Base-by-base conservation (phyloP, 169 alveolate genomes). In the Eimeria zaria region DNA sequence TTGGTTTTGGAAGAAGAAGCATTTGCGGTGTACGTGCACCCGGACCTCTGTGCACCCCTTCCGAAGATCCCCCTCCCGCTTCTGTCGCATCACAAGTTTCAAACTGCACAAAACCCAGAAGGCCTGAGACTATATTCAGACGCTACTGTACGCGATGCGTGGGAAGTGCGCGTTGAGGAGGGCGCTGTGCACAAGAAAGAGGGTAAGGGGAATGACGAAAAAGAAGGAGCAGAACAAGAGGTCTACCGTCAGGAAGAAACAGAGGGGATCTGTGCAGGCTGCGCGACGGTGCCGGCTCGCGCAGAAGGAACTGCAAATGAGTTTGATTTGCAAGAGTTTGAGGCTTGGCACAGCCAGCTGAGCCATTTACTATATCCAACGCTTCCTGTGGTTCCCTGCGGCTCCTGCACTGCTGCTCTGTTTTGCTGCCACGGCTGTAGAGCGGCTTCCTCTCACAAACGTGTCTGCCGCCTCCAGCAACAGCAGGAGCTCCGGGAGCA, bases 1-100 rank as follows among this genome's bases (percentile, higher is more conserved):
- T 39, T 83, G 62, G 91, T 83, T 22, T 83, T 83, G 91, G 91
- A 83, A 58, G 91, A 83, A 58, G 76, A 83, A 55, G 91, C 91
- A 30, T 55, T 83, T 83, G 91, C 91, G 11, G 91, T 83, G 33
- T 83, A 33, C 55, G 91, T 83, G 46, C 91, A 83, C 53, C 91
- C 91, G n/a, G n/a, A 83, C 39, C 91, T 48, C 91, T 83, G 91
- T 58, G 76, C 91, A 58, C 22, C 46, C 9, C 16, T 83, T 36
- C 91, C 91, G 46, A 51, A 58, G 51, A 83, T 83, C 39, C 91
- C 91, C 39, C 33, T 83, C 22, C 14, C 58, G 33, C 55, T 30
- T 58, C 39, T 55, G 7, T 33, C 71, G 22, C n/a, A 24, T 24
- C 11, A 9, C 36, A 41, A 6, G 22, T 60, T 36, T 48, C 22